Conservation (phyloP, 352 stramenopile species). For the Globisporangium nagaii region DNA sequence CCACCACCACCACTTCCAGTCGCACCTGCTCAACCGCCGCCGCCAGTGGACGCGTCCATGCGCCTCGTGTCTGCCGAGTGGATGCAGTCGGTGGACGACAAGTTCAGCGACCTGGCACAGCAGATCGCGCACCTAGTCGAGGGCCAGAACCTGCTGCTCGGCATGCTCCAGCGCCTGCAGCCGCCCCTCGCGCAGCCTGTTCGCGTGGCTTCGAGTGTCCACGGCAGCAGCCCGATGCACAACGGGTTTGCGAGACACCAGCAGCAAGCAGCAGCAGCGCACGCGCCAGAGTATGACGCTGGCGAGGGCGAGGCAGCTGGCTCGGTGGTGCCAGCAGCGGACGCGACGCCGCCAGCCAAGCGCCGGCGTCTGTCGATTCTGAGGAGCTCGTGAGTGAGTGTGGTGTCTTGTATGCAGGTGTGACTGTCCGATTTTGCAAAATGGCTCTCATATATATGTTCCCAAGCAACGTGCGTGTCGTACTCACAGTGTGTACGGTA, state of each 20-base stretch:
- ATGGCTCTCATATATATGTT: no score
- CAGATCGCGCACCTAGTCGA: constrained; percentile 4
- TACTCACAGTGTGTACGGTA: no score
- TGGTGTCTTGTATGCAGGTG: no score
- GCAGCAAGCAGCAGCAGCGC: background rate
- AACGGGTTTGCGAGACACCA: background rate
- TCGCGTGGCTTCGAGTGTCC: background rate
- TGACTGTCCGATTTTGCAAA: no score
- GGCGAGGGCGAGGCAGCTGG: background rate
- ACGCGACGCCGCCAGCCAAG: background rate
- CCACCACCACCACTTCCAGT: background rate
- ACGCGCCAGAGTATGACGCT: background rate
- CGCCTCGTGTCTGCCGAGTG: background rate
- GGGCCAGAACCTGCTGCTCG: constrained; percentile 10
- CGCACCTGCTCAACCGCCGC: background rate
- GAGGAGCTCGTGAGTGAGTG: background rate
- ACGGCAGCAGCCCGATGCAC: background rate
- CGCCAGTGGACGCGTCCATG: background rate
- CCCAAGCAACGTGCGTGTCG: no score
- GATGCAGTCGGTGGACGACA: constrained; percentile 7
- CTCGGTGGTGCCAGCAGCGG: no score
- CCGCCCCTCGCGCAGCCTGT: background rate
- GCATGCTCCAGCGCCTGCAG: constrained; percentile 8
- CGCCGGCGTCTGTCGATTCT: background rate
- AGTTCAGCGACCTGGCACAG: constrained; percentile 6